phyloP scores from a whole-genome alignment of 768 basidiomycete species.

The Termitomyces eurrhizus region DNA sequence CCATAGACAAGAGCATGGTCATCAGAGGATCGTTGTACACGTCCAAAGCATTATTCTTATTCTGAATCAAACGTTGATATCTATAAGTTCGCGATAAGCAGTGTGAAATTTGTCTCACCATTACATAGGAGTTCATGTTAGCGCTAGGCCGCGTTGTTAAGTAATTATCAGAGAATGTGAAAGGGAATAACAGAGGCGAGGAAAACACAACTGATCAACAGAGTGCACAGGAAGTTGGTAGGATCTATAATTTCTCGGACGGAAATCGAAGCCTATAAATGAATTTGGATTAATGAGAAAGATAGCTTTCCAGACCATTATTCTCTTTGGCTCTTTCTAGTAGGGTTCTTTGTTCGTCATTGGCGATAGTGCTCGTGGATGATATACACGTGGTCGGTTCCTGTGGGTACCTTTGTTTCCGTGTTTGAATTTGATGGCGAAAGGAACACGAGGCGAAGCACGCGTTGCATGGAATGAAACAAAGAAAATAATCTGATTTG shows the following conservation, averaged over 20 bases:
- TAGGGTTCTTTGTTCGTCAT: constrained; percentile 7
- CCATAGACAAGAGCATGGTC: constrained; percentile 6
- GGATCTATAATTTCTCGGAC: neutral
- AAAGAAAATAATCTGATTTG: neutral
- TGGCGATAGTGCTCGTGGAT: constrained; percentile 1
- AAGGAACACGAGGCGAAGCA: neutral
- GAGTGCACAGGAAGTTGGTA: neutral
- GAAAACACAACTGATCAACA: constrained; percentile 19
- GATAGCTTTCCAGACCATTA: neutral
- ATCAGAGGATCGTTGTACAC: constrained; percentile 12
- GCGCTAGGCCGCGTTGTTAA: constrained; percentile 13
- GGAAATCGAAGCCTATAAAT: constrained; percentile 7
- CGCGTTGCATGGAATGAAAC: neutral
- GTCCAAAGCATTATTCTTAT: constrained; percentile 13
- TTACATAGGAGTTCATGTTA: constrained; percentile 14
- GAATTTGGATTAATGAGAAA: neutral
- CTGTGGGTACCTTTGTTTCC: constrained; percentile 4
- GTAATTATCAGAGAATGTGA: constrained; percentile 7
- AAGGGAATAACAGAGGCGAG: neutral
- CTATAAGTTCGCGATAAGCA: neutral
- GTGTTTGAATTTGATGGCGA: neutral
- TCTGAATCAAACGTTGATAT: neutral
- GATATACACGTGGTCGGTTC: neutral
- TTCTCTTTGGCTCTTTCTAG: constrained; percentile 13
- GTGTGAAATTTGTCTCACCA: constrained; percentile 4